Percentiles rank a stretch among this genome's conserved stretches.
Evolutionary conservation across 202 grass and related monocot species (phyloP).

Genomic region (Eragrostis tef): DNA sequence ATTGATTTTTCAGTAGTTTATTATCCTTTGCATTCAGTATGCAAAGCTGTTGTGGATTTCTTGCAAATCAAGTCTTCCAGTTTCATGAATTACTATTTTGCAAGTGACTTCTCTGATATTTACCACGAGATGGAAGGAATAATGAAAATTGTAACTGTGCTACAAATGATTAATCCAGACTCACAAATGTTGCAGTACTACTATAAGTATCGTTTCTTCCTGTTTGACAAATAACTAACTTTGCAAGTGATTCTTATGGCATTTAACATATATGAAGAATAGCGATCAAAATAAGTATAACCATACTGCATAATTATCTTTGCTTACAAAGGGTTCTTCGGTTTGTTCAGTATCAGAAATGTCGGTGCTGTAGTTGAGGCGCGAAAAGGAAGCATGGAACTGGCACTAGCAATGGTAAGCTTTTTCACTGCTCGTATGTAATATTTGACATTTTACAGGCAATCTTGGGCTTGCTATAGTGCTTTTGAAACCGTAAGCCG

Average conservation of each 20-base stretch:
- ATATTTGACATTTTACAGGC: slow-evolving; percentile 1
- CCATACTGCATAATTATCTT: slow-evolving; percentile 7
- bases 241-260: slow-evolving; percentile 1
- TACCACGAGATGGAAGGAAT: background rate
- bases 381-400: slow-evolving; percentile 86
- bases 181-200: background rate
- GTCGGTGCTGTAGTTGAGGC: slow-evolving; percentile 78
- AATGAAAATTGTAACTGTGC: slow-evolving; percentile 2
- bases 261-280: slow-evolving; percentile 9
- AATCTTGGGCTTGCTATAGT: background rate
- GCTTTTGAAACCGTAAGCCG: slow-evolving; percentile 3
- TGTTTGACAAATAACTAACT: slow-evolving; percentile 22
- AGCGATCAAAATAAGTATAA: slow-evolving; percentile 4
- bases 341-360: slow-evolving; percentile 69
- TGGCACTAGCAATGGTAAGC: slow-evolving; percentile 91
- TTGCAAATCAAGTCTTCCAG: slow-evolving; percentile 8
- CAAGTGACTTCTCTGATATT: slow-evolving; percentile 27
- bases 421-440: slow-evolving; percentile 34
- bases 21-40: background rate
- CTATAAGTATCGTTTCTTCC: slow-evolving; percentile 12
- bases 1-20: background rate
- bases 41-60: background rate
- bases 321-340: slow-evolving; percentile 32
- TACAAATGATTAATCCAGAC: slow-evolving; percentile 3
- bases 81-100: slow-evolving; percentile 27